phyloP scores from a whole-genome alignment of 2,329 filamentous ascomycete genomes.

The Diaporthe vexans region DNA sequence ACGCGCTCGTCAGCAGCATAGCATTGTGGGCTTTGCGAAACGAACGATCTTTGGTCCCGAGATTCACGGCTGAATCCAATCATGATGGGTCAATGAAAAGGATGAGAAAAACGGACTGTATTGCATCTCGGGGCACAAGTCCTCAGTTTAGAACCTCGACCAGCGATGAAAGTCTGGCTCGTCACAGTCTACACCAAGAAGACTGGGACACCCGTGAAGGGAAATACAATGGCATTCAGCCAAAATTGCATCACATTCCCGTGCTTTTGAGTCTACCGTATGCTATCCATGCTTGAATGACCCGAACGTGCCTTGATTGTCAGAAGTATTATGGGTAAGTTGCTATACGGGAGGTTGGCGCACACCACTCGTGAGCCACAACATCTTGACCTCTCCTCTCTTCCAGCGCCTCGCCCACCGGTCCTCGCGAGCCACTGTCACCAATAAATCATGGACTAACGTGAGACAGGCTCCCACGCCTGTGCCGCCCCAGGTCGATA shows the following conservation, averaged over 20 bases:
- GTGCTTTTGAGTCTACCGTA: too few species aligned
- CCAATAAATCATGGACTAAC: background rate
- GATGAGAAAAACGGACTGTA: background rate
- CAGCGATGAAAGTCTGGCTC: background rate
- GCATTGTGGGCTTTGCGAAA: constrained; percentile 20
- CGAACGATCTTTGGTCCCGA: constrained; percentile 5
- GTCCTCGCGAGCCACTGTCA: background rate
- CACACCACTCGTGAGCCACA: too few species aligned
- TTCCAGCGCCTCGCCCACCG: background rate
- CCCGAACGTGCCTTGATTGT: background rate
- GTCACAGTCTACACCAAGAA: constrained; percentile 10
- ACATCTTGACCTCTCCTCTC: background rate
- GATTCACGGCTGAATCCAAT: constrained; percentile 16
- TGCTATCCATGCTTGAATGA: background rate
- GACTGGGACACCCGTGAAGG: constrained; percentile 5
- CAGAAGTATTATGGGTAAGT: background rate
- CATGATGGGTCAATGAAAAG: constrained; percentile 17
- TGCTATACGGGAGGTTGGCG: background rate
- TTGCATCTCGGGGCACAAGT: background rate
- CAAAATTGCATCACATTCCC: background rate
- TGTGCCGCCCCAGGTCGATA: background rate
- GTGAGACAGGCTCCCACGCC: background rate
- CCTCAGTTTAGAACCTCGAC: constrained; percentile 19
- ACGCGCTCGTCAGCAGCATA: constrained; percentile 12
- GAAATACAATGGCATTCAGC: constrained; percentile 5